phyloP scores from a whole-genome alignment of 169 alveolate genomes.

The Plasmodium fragile region DNA sequence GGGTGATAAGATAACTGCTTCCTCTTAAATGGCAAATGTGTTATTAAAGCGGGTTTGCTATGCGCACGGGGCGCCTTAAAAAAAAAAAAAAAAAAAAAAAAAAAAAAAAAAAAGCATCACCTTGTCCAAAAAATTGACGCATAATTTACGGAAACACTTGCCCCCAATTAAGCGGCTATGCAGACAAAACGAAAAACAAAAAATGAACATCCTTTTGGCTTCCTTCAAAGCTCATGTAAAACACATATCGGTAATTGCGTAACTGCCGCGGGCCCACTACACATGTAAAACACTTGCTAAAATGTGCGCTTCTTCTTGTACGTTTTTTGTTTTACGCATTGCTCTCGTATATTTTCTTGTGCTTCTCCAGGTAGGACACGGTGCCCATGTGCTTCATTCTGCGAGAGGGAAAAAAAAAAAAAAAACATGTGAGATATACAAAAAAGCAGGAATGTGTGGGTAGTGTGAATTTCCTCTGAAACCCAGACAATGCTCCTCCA shows the following conservation, averaged over 20 bases:
- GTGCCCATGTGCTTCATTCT: conserved; percentile 76
- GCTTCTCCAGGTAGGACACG: conserved; percentile 48
- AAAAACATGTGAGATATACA: neutral
- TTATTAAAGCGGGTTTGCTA: neutral
- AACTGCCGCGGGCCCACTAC: neutral
- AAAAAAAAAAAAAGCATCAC: neutral
- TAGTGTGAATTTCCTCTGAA: neutral
- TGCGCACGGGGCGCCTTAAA: neutral
- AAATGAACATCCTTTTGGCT: neutral
- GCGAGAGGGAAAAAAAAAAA: neutral
- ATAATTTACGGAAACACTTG: neutral
- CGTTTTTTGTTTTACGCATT: conserved; percentile 10
- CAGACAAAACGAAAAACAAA: neutral
- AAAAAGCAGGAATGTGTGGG: neutral
- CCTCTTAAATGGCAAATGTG: neutral
- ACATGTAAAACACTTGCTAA: neutral
- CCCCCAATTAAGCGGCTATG: neutral
- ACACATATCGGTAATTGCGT: neutral
- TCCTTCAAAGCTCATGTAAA: neutral
- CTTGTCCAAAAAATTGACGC: neutral
- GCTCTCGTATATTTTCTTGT: conserved; percentile 49
- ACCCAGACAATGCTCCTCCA: neutral
- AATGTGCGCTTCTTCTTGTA: neutral
- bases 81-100: neutral
- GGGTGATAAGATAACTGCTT: neutral